A percentile compares a stretch with the other conserved stretches of the same genome.
Conservation (phyloP, 2,329 filamentous ascomycete genomes). For the Lecanoromycetidae sp. region DNA sequence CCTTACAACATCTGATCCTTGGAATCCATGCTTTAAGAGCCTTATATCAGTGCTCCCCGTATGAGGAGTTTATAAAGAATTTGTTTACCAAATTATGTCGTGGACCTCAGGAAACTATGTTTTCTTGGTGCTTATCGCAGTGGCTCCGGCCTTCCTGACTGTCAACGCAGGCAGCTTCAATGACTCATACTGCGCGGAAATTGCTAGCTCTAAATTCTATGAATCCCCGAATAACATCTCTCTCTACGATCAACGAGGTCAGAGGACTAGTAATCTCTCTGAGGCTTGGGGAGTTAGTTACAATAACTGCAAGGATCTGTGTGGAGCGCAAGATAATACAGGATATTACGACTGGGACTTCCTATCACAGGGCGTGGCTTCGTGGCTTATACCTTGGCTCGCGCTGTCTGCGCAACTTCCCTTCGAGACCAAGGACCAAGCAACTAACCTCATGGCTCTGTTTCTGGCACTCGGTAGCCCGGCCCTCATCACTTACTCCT, state of each 20-base stretch:
- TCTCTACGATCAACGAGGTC: background rate
- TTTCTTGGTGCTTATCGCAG: too few relatives aligned
- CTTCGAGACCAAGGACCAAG: conserved; percentile 1
- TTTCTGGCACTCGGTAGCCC: background rate
- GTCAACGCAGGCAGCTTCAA: background rate
- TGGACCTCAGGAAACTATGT: too few relatives aligned
- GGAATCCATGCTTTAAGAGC: too few relatives aligned
- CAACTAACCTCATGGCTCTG: background rate
- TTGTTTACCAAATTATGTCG: too few relatives aligned
- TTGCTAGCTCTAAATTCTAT: background rate
- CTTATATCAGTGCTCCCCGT: too few relatives aligned
- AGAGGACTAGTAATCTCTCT: background rate
- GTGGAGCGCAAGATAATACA: background rate
- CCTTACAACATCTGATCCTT: too few relatives aligned
- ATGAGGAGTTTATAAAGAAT: too few relatives aligned
- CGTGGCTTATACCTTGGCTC: conserved; percentile 9
- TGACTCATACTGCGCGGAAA: background rate
- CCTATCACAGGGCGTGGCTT: background rate
- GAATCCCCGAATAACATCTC: background rate
- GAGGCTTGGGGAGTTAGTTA: conserved; percentile 6
- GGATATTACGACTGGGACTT: background rate
- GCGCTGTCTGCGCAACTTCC: conserved; percentile 2
- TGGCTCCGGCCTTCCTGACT: background rate
- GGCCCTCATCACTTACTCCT: background rate
- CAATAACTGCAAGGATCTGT: background rate